Evolutionary conservation across 2,329 filamentous ascomycete species (phyloP), one percentile per base, ranked within the genome.

Genomic region (Diaporthe sp.): DNA sequence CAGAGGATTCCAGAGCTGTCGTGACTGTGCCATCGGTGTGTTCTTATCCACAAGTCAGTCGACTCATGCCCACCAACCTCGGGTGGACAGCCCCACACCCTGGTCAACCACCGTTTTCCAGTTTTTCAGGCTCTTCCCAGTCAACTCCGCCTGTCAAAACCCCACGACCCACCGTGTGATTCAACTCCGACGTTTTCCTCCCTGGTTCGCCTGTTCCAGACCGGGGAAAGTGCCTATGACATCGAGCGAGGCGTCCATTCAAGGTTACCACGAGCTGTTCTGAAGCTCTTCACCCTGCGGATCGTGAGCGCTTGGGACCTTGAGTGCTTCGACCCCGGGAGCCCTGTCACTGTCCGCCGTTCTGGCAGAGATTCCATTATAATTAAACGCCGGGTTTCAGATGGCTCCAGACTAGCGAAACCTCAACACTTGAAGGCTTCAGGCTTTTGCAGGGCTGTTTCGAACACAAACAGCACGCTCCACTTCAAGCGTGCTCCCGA

Each of bases 381-480:
- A 7, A 31, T 46, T 46, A 68, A 53, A 68, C 65, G 65, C 65
- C 37, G 65, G 39, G 65, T 69, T 69, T 69, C 49, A 69, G 65
- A 55, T 42, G n/a, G n/a, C 49, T 39, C 49, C 15, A 49, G 46
- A 39, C 65, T 22, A 42, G 34, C 34, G 49, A 69, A 31, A 69
- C 34, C 49, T 31, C 46, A 37, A 22, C 46, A 69, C 17, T 17
- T 17, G 19, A 53, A 31, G 62, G 62, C 62, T 2, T 51, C 44
- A 68, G 62, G 62, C 31, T 68, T 22, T 46, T 39, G 44, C 65
- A 69, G 65, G 61, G 31, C 65, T 69, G 65, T 69, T 55, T 69
- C 65, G 65, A 69, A 69, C 31, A 69, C 65, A 69, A 53, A 68
- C 62, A 67, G 28, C 42, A 68, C 44, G 5, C 61, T n/a, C 62